These are phyloP conservation scores for Oryza meyeriana DNA, from an alignment of 176 grass and related monocot genomes.

Conservation along the genomic window DNA sequence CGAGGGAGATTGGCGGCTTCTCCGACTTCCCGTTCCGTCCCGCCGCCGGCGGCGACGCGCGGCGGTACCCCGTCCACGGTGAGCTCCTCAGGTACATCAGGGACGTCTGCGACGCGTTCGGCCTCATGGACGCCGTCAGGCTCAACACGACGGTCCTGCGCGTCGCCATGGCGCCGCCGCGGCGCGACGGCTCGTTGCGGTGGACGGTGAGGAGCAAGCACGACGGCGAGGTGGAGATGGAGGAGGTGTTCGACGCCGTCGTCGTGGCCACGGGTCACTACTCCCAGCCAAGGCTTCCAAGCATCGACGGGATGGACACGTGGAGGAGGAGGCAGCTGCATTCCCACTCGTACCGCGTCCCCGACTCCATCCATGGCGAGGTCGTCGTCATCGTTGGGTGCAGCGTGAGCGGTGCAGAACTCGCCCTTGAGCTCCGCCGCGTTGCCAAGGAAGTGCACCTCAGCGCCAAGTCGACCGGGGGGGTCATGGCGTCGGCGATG, in stretches of 20 bases:
- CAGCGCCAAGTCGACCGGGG: slow-evolving; percentile 15
- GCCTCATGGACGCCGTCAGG: slow-evolving; percentile 34
- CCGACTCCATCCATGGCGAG: slow-evolving; percentile 9
- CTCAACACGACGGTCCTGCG: slow-evolving; percentile 30
- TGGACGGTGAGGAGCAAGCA: slow-evolving; percentile 8
- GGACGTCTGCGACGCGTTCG: slow-evolving; percentile 34
- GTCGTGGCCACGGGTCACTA: slow-evolving; percentile 25
- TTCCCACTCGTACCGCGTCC: slow-evolving; percentile 44
- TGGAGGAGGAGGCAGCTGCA: slow-evolving; percentile 45
- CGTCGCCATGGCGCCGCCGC: neutral
- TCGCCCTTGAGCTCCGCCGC: slow-evolving; percentile 22
- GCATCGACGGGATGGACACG: slow-evolving; percentile 26
- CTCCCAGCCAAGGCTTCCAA: slow-evolving; percentile 24
- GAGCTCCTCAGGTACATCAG: slow-evolving; percentile 37
- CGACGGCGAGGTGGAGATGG: neutral
- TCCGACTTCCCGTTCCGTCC: slow-evolving; percentile 40
- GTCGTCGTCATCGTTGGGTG: slow-evolving; percentile 40
- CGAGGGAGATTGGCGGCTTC: neutral
- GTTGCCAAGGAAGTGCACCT: slow-evolving; percentile 37
- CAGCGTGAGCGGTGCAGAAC: slow-evolving; percentile 33
- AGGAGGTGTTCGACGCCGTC: slow-evolving; percentile 46
- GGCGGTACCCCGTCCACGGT: slow-evolving; percentile 27
- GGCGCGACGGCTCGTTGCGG: neutral
- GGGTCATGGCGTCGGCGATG: neutral
- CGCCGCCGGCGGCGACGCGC: neutral